Percentiles rank a stretch among this genome's conserved stretches.
Evolutionary conservation across 139 green algal genomes (phyloP).

Genomic region (Coelastrella sp.): DNA sequence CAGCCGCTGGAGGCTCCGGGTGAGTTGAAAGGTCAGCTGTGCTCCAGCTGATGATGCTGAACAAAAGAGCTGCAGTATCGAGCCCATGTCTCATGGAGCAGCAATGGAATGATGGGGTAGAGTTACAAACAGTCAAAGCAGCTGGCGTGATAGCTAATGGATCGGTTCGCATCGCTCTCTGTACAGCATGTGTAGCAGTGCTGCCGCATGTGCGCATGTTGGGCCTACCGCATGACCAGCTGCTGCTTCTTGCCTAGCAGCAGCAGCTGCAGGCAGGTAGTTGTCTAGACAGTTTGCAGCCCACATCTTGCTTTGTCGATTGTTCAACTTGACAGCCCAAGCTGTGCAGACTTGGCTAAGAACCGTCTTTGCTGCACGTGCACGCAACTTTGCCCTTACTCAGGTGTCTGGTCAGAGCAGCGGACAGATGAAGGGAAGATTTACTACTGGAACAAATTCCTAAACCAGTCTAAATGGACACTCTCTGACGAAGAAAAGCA

Average conservation of each 20-base stretch:
- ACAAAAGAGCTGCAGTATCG: neutral
- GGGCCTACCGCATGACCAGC: neutral
- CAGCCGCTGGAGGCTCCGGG: slow-evolving; percentile 16
- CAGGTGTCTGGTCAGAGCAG: slow-evolving; percentile 57
- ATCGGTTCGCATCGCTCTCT: neutral
- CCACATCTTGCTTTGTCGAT: no score
- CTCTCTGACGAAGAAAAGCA: slow-evolving; percentile 60
- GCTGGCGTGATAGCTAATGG: neutral
- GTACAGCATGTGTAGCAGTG: neutral
- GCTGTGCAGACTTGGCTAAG: no score
- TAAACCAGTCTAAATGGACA: slow-evolving; percentile 60
- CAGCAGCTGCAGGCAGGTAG: no score
- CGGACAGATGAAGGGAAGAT: slow-evolving; percentile 51
- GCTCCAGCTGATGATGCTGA: no score
- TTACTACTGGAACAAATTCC: slow-evolving; percentile 70
- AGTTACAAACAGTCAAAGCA: no score
- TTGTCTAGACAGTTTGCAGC: no score
- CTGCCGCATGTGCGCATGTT: no score
- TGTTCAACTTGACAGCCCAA: no score
- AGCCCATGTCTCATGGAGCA: neutral
- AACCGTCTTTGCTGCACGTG: neutral
- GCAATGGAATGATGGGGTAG: no score
- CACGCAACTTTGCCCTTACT: neutral
- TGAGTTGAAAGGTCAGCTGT: neutral
- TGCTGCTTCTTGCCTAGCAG: neutral